A percentile compares a stretch with the other conserved stretches of the same genome.
These are phyloP conservation scores for Cymbopogon citratus DNA, from an alignment of 176 grass and related monocot genomes.

Conservation along the genomic window DNA sequence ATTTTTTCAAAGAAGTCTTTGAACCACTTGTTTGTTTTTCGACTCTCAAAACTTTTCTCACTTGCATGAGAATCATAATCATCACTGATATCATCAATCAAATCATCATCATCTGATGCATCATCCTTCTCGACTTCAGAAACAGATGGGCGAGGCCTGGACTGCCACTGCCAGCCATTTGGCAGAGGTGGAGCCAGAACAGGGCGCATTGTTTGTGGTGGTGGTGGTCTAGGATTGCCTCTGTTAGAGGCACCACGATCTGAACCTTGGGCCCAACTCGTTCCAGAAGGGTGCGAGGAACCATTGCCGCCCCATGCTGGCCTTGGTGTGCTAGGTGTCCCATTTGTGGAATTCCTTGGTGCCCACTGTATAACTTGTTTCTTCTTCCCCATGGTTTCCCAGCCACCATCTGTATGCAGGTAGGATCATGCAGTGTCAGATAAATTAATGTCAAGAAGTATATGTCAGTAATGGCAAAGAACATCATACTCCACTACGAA, in stretches of 20 bases:
- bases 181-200: slow-evolving; percentile 41
- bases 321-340: slow-evolving; percentile 27
- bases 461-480: background rate
- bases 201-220: slow-evolving; percentile 26
- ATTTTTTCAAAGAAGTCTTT: slow-evolving; percentile 64
- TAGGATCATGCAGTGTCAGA: slow-evolving; percentile 19
- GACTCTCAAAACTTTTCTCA: slow-evolving; percentile 59
- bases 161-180: slow-evolving; percentile 60
- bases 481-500: background rate
- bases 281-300: slow-evolving; percentile 29
- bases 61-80: slow-evolving; percentile 74
- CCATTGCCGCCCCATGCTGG: slow-evolving; percentile 41
- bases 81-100: slow-evolving; percentile 58
- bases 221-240: slow-evolving; percentile 33
- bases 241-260: slow-evolving; percentile 39
- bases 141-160: slow-evolving; percentile 36
- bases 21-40: slow-evolving; percentile 72
- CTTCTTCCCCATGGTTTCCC: slow-evolving; percentile 60
- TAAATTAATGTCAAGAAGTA: background rate
- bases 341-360: slow-evolving; percentile 16
- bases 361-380: slow-evolving; percentile 37
- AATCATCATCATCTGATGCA: slow-evolving; percentile 38
- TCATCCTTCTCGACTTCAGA: slow-evolving; percentile 40
- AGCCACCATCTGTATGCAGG: slow-evolving; percentile 37
- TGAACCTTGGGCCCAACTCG: slow-evolving; percentile 24